Evolutionary conservation across 2,329 filamentous ascomycete genomes (phyloP), one percentile per base, ranked within the genome.

Genomic region (Fusarium dlaminii): DNA sequence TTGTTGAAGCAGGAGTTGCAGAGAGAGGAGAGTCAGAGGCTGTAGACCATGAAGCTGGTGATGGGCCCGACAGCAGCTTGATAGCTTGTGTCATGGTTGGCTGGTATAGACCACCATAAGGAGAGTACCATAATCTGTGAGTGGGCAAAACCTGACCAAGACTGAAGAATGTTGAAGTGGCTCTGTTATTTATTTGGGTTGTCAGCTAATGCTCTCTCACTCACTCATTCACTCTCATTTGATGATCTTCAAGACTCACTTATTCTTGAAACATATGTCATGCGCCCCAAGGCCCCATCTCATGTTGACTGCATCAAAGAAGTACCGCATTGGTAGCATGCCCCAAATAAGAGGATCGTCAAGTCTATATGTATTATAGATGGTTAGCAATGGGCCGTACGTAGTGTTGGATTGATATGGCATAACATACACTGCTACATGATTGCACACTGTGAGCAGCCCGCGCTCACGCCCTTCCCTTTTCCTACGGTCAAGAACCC

Each of bases 341-440:
- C 96, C 96, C 96, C 96, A 99, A 76, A 98, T 91, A 66, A 98
- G 84, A 32, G 96, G 96, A 84, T 99, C 96, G 83, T 99, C 96
- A 77, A 98, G 85, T 67, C 96, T 98, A 81, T n/a, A 20, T 22
- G 20, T 20, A 30, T 42, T n/a, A 46, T n/a, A 29, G 17, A 56
- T 52, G 32, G 52, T 71, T 48, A 75, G 64, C 49, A 56, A 56
- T 22, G 45, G 20, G 45, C 45, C 20, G 45, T 48, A 30, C 24
- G 42, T 43, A 45, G 43, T 13, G 24, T 59, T 37, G 58, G 17
- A 13, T 12, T n/a, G 40, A n/a, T 24, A 36, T 22, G 15, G 73
- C 79, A 68, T 79, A 84, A 73, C 80, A 69, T 80, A 85, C 83
- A 85, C 83, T 27, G 80, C 82, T 58, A 84, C 81, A 66, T 85